Percentiles rank a stretch among this genome's conserved stretches.
Conservation (phyloP, 345 rosid genomes). For the Citrus glauca region DNA sequence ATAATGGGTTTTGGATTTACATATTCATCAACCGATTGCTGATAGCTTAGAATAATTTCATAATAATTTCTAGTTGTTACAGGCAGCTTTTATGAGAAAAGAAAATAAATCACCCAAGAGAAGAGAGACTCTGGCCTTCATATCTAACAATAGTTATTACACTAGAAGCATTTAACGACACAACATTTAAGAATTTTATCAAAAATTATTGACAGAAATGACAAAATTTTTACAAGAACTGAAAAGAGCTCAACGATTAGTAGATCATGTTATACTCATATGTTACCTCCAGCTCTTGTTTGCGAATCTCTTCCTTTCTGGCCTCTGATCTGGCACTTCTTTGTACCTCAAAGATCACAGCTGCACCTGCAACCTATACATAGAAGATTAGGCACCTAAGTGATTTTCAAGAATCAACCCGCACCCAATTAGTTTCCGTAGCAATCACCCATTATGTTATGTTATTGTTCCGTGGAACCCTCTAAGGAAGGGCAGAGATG, state of each 20-base stretch:
- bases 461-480: not conserved
- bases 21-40: not conserved
- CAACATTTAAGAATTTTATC: slow-evolving; percentile 1
- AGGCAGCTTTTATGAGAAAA: not conserved
- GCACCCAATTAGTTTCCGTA: not conserved
- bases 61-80: not conserved
- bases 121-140: not conserved
- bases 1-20: not conserved
- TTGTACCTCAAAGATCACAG: slow-evolving; percentile 81
- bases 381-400: slow-evolving; percentile 7
- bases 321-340: slow-evolving; percentile 90
- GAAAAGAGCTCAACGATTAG: not conserved
- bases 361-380: slow-evolving; percentile 76
- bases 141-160: not conserved
- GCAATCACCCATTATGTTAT: slow-evolving; percentile 3
- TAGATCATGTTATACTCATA: not conserved
- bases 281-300: slow-evolving; percentile 68
- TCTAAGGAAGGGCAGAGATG: slow-evolving; percentile 1
- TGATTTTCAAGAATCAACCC: slow-evolving; percentile 7
- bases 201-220: not conserved
- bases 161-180: not conserved
- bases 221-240: not conserved
- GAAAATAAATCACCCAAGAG: not conserved
- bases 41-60: not conserved
- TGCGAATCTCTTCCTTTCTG: slow-evolving; percentile 72